Conservation (phyloP, 352 stramenopile species). For the Phytopythium mirpurense region DNA sequence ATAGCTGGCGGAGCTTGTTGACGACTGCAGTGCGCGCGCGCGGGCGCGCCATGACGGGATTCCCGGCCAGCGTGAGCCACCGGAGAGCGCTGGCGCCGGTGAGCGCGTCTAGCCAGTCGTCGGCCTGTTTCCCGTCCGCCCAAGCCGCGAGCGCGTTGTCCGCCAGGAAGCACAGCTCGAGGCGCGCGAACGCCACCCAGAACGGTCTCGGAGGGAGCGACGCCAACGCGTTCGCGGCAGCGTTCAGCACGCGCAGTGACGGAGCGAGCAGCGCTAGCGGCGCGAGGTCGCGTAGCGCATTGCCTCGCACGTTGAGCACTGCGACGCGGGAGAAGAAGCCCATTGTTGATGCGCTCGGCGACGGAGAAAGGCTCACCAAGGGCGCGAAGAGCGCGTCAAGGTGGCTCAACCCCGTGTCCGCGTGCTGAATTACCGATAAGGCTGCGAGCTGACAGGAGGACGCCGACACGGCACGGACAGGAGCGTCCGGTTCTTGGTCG, state of each 20-base stretch:
- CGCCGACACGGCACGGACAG: conserved; percentile 8
- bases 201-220: conserved; percentile 39
- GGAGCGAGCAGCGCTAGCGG: conserved; percentile 31
- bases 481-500: conserved; percentile 8
- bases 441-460: conserved; percentile 11
- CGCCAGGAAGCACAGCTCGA: conserved; percentile 57
- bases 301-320: conserved; percentile 58
- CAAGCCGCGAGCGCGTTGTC: conserved; percentile 49
- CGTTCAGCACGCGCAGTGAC: conserved; percentile 57
- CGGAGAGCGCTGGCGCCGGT: conserved; percentile 30
- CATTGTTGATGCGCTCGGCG: neutral
- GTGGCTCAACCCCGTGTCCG: conserved; percentile 26
- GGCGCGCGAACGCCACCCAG: conserved; percentile 39
- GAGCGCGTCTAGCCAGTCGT: conserved; percentile 13
- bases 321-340: conserved; percentile 47
- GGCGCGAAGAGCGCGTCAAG: conserved; percentile 14
- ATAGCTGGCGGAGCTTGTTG: conserved; percentile 56
- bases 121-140: conserved; percentile 12
- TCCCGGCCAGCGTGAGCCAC: conserved; percentile 57
- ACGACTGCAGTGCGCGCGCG: conserved; percentile 62
- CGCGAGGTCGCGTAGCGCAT: conserved; percentile 47
- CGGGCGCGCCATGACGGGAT: conserved; percentile 48
- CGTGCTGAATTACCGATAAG: conserved; percentile 47
- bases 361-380: neutral
- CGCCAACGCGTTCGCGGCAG: conserved; percentile 44